Evolutionary conservation across 1,284 basidiomycete genomes (phyloP).

Genomic region (Sporisorium exsertum): DNA sequence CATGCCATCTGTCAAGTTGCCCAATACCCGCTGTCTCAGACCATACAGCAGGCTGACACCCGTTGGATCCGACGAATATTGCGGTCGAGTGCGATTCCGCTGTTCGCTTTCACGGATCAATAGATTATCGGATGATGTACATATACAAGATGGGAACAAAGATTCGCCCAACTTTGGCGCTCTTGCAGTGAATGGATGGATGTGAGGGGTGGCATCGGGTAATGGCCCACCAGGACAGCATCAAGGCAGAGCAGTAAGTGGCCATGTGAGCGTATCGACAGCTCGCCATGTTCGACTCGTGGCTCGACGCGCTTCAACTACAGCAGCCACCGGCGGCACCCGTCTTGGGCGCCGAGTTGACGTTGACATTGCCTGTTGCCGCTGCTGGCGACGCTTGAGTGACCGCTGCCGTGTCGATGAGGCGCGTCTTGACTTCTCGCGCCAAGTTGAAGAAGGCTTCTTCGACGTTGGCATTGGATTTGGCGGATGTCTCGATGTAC

Average conservation of each 20-base stretch:
- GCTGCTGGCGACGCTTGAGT: slow-evolving; percentile 40
- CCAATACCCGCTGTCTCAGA: not conserved
- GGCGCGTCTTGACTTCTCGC: slow-evolving; percentile 81
- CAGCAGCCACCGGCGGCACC: slow-evolving; percentile 42
- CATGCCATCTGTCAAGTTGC: too few species aligned
- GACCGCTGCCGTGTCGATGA: slow-evolving; percentile 78
- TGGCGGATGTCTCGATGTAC: slow-evolving; percentile 98
- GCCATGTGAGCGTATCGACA: too few species aligned
- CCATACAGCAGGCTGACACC: not conserved
- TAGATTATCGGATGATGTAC: slow-evolving; percentile 7
- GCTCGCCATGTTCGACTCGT: too few species aligned
- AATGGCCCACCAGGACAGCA: too few species aligned
- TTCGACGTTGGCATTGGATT: slow-evolving; percentile 97
- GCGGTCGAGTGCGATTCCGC: not conserved
- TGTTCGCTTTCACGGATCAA: not conserved
- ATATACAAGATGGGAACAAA: not conserved
- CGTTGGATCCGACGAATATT: not conserved
- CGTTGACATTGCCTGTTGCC: slow-evolving; percentile 49
- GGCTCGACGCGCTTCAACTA: slow-evolving; percentile 2
- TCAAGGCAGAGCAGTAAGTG: not conserved
- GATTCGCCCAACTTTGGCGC: not conserved
- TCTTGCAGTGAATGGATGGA: too few species aligned
- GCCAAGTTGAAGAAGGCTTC: slow-evolving; percentile 98
- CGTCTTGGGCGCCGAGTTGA: slow-evolving; percentile 46
- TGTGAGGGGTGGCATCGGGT: too few species aligned